These are phyloP conservation scores for Verticillium alfalfae DNA, from an alignment of 2,329 filamentous ascomycete species.

Conservation along the genomic window DNA sequence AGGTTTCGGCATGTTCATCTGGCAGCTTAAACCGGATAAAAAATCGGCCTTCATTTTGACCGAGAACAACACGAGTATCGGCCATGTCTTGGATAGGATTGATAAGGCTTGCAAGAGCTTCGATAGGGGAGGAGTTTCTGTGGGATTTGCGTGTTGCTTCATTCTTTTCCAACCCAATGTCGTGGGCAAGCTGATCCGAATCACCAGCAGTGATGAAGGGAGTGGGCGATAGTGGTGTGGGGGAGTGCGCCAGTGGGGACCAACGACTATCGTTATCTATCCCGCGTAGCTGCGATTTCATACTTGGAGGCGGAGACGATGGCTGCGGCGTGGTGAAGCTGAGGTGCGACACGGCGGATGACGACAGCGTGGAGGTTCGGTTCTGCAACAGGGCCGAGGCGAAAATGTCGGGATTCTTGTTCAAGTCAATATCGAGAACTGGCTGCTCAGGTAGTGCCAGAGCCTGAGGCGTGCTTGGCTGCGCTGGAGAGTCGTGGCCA, in stretches of 20 bases:
- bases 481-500: background rate
- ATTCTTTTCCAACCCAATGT: too few relatives aligned
- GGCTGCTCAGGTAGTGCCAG: background rate
- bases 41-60: constrained; percentile 2
- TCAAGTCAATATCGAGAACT: constrained; percentile 1
- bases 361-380: background rate
- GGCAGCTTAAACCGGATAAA: constrained; percentile 11
- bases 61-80: constrained; percentile 1
- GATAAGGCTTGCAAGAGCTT: background rate
- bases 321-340: background rate
- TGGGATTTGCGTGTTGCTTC: too few relatives aligned
- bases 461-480: background rate
- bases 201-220: background rate
- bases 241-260: background rate
- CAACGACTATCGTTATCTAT: background rate
- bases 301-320: background rate
- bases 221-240: background rate
- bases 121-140: background rate
- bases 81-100: background rate
- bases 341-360: background rate
- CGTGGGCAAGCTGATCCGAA: too few relatives aligned
- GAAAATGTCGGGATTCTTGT: constrained; percentile 1
- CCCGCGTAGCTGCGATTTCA: background rate
- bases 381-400: background rate
- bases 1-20: background rate